phyloP scores from a whole-genome alignment of 495 filamentous ascomycete species.

The Sporormia fimetaria region DNA sequence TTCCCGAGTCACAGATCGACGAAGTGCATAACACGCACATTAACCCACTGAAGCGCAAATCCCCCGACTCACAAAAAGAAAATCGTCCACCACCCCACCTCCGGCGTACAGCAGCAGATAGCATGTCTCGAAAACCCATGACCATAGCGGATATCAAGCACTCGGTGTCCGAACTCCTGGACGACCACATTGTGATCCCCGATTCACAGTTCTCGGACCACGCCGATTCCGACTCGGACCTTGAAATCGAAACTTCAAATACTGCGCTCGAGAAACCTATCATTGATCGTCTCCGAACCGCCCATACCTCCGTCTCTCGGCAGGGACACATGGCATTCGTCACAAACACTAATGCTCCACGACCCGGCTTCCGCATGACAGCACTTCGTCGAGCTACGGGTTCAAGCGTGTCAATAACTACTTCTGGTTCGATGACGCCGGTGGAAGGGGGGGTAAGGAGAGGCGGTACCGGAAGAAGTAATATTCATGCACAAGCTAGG shows the following conservation, averaged over 20 bases:
- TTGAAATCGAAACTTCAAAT: constrained; percentile 17
- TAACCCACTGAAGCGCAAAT: constrained; percentile 43
- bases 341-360: constrained; percentile 33
- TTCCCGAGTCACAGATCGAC: constrained; percentile 36
- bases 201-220: constrained; percentile 31
- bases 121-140: constrained; percentile 48
- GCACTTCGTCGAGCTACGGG: constrained; percentile 59
- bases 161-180: constrained; percentile 68
- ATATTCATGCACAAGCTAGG: constrained; percentile 71
- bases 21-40: constrained; percentile 10
- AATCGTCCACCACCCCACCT: constrained; percentile 51
- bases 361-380: constrained; percentile 16
- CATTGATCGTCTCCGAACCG: constrained; percentile 79
- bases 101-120: constrained; percentile 46
- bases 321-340: constrained; percentile 51
- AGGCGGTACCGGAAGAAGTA: constrained; percentile 57
- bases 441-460: constrained; percentile 34
- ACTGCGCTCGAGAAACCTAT: constrained; percentile 22
- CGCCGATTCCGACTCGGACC: constrained; percentile 25
- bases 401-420: constrained; percentile 26
- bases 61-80: constrained; percentile 30
- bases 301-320: constrained; percentile 43
- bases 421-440: constrained; percentile 30
- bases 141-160: constrained; percentile 69
- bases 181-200: constrained; percentile 49